Evolutionary conservation across 2,329 filamentous ascomycete genomes (phyloP).

Genomic region (Davidsoniella virescens): DNA sequence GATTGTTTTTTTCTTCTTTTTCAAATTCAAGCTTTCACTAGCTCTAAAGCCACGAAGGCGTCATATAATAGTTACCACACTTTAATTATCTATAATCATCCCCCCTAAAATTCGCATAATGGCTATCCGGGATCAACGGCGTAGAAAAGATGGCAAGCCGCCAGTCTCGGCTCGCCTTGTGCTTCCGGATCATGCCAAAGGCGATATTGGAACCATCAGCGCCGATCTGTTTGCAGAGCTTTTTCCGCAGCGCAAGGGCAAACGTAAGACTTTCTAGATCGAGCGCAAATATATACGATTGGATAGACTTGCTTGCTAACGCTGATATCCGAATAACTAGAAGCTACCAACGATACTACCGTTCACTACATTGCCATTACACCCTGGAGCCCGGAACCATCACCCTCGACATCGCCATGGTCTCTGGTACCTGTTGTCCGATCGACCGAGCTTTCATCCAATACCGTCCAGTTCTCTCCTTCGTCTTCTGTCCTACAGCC

Average conservation of each 20-base stretch:
- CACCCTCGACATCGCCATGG: conserved; percentile 54
- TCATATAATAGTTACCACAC: no score
- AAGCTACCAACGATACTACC: conserved; percentile 22
- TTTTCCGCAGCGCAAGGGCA: conserved; percentile 35
- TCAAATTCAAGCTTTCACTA: no score
- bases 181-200: conserved; percentile 71
- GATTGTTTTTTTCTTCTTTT: no score
- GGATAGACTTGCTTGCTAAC: conserved; percentile 13
- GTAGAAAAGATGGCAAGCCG: conserved; percentile 42
- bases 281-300: not conserved
- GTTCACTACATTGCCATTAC: conserved; percentile 54
- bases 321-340: conserved; percentile 16
- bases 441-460: conserved; percentile 50
- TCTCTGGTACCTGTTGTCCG: conserved; percentile 63
- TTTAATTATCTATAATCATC: not conserved
- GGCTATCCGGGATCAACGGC: conserved; percentile 5
- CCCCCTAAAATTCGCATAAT: not conserved
- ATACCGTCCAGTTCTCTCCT: conserved; percentile 65
- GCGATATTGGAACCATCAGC: conserved; percentile 72
- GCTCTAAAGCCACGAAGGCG: no score
- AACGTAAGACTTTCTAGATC: not conserved
- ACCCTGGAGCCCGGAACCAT: conserved; percentile 49
- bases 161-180: conserved; percentile 66
- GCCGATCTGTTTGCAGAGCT: conserved; percentile 73
- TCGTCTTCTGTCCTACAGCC: conserved; percentile 58